Conservation (phyloP, 106 monocot genomes). For the Agapanthus africanus region DNA sequence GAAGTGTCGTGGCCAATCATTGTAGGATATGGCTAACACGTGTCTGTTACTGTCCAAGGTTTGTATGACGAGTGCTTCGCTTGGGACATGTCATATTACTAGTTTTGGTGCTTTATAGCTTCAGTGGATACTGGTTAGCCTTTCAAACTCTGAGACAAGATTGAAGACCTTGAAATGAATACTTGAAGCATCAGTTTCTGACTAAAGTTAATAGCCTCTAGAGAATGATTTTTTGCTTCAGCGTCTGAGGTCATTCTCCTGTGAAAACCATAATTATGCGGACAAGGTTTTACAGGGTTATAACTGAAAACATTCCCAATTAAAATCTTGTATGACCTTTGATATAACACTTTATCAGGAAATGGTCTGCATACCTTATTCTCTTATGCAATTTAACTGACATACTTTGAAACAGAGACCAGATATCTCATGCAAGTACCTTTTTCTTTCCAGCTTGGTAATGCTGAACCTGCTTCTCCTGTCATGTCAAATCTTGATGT, state of each 20-base stretch:
- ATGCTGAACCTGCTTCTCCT: constrained; percentile 19
- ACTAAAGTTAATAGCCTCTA: not conserved
- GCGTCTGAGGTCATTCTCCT: not conserved
- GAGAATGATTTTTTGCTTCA: not conserved
- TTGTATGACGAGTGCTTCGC: too few species aligned
- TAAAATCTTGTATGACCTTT: not conserved
- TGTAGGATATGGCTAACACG: too few species aligned
- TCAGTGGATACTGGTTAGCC: not conserved
- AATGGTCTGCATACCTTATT: not conserved
- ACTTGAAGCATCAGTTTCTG: not conserved
- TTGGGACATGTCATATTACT: too few species aligned
- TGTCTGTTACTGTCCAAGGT: too few species aligned
- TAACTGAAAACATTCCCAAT: not conserved
- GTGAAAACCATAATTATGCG: not conserved
- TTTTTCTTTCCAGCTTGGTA: constrained; percentile 16
- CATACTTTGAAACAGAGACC: not conserved
- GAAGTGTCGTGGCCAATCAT: too few species aligned
- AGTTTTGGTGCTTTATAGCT: too few species aligned
- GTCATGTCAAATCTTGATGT: constrained; percentile 13
- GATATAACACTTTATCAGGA: not conserved
- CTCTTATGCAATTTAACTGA: not conserved
- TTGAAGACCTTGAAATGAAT: not conserved
- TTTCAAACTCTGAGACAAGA: not conserved
- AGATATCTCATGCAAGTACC: not conserved
- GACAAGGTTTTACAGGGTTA: not conserved